A percentile compares a stretch with the other conserved stretches of the same genome.
Conservation (phyloP, 768 basidiomycete species). For the Kwoniella bestiolae region DNA sequence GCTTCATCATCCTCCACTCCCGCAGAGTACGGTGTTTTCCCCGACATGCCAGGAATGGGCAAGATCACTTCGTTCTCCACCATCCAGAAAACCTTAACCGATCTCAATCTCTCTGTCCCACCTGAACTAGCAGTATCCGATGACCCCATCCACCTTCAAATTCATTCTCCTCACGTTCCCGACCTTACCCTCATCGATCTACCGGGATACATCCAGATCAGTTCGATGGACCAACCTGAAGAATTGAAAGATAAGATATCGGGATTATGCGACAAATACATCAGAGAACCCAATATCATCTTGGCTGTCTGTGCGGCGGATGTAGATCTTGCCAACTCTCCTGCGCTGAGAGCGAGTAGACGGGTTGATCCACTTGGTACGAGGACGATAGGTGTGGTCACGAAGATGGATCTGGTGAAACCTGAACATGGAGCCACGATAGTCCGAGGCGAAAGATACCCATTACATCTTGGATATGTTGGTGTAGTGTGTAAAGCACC, state of each 20-base stretch:
- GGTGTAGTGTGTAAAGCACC: slow-evolving; percentile 87
- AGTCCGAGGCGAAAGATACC: slow-evolving; percentile 86
- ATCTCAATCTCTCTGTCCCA: slow-evolving; percentile 92
- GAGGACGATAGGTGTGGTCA: slow-evolving; percentile 95
- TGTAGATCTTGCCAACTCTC: slow-evolving; percentile 97
- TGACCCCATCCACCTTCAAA: slow-evolving; percentile 94
- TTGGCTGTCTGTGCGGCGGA: slow-evolving; percentile 98
- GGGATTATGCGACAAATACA: slow-evolving; percentile 88
- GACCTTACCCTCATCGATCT: slow-evolving; percentile 97
- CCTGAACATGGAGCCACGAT: slow-evolving; percentile 81
- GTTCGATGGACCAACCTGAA: slow-evolving; percentile 94
- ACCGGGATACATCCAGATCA: slow-evolving; percentile 94
- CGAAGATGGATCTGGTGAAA: slow-evolving; percentile 97
- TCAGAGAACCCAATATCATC: slow-evolving; percentile 99
- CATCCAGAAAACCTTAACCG: slow-evolving; percentile 89
- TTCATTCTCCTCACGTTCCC: slow-evolving; percentile 93
- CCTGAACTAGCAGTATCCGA: slow-evolving; percentile 87
- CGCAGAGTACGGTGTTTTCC: slow-evolving; percentile 90
- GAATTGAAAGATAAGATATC: slow-evolving; percentile 90
- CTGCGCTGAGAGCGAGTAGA: slow-evolving; percentile 88
- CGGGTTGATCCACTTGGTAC: slow-evolving; percentile 93
- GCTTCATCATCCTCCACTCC: slow-evolving; percentile 61
- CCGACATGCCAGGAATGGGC: slow-evolving; percentile 76
- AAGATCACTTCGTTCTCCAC: slow-evolving; percentile 88
- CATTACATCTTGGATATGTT: slow-evolving; percentile 95